Conservation (phyloP, 1,284 basidiomycete species). For the Apiotrichum montevideense region DNA sequence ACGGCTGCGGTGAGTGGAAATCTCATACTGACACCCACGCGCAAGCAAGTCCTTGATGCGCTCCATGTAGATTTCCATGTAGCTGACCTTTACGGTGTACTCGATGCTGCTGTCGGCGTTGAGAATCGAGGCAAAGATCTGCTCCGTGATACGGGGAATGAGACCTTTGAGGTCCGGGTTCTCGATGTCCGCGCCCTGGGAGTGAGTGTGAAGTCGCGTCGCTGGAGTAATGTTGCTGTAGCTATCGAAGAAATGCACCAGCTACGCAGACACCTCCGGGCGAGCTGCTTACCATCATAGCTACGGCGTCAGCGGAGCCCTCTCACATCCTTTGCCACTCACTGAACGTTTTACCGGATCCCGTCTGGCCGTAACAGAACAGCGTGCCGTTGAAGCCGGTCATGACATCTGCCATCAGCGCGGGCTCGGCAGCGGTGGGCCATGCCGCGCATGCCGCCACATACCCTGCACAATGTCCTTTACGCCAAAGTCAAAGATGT, state of each 20-base stretch:
- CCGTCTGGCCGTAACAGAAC: conserved; percentile 98
- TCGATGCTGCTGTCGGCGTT: conserved; percentile 91
- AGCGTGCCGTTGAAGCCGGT: conserved; percentile 98
- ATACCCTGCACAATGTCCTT: conserved; percentile 59
- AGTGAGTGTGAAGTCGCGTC: no score
- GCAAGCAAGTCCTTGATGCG: conserved; percentile 91
- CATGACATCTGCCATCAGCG: conserved; percentile 68
- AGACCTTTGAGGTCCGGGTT: conserved; percentile 86
- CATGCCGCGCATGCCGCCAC: conserved; percentile 1
- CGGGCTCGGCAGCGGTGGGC: background rate
- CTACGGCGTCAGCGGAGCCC: conserved; percentile 20
- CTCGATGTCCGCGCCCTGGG: conserved; percentile 92
- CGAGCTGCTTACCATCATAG: conserved; percentile 74
- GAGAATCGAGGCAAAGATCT: conserved; percentile 97
- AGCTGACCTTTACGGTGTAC: conserved; percentile 98
- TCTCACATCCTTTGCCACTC: conserved; percentile 14
- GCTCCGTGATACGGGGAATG: conserved; percentile 96
- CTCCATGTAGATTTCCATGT: conserved; percentile 99
- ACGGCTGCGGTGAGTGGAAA: conserved; percentile 58
- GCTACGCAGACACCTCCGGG: no score
- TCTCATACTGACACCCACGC: conserved; percentile 58
- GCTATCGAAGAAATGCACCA: no score
- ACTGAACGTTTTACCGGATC: conserved; percentile 86
- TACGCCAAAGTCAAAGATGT: conserved; percentile 98
- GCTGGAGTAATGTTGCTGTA: no score